Conservation (phyloP, 768 basidiomycete genomes). For the Saitozyma podzolica region DNA sequence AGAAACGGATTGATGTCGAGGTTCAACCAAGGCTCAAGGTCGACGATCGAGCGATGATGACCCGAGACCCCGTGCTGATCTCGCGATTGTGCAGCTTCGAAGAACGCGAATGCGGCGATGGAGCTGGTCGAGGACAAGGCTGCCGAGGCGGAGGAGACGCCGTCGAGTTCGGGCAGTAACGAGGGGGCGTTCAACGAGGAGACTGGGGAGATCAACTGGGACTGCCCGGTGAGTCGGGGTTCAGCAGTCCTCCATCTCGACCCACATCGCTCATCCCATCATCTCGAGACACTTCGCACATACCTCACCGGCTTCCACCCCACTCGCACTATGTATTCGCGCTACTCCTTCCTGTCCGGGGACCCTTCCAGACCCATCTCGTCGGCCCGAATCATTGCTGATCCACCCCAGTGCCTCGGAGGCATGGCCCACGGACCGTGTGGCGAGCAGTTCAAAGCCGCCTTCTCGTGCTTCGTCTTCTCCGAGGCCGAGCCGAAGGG, state of each 20-base stretch:
- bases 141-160: conserved; percentile 11
- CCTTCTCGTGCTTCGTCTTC: conserved; percentile 94
- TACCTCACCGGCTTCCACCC: no score
- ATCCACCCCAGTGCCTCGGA: conserved; percentile 67
- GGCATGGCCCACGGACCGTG: conserved; percentile 99
- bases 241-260: neutral
- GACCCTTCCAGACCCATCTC: neutral
- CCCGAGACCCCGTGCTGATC: neutral
- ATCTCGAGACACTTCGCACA: no score
- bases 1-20: no score
- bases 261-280: no score
- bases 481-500: conserved; percentile 96
- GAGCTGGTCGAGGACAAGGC: conserved; percentile 29
- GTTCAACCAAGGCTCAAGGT: neutral
- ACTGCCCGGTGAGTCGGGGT: conserved; percentile 66
- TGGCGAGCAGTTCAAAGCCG: conserved; percentile 85
- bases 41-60: neutral
- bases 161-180: neutral
- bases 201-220: conserved; percentile 99
- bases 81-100: neutral
- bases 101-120: neutral
- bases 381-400: no score
- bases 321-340: no score
- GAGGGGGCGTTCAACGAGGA: conserved; percentile 83
- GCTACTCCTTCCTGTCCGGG: neutral